Base-by-base conservation (phyloP, 2,329 filamentous ascomycete species). In the Bipolaris gigantea region DNA sequence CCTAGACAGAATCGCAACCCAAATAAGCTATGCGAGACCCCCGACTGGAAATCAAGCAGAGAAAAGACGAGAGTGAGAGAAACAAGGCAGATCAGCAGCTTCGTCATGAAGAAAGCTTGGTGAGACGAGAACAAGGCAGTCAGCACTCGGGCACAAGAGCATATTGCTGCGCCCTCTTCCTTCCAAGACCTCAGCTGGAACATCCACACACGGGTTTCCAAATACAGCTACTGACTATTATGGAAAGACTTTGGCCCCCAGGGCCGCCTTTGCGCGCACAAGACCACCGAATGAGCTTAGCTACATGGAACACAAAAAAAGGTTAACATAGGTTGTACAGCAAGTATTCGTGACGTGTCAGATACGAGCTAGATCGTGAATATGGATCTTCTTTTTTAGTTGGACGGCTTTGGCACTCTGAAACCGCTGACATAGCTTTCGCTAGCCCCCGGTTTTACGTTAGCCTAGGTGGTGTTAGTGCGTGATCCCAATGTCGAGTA, bases 371-470 rank as follows among this genome's bases (percentile, higher is more conserved):
- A 30, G 10, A 11, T 30, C 10, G 10, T 30, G 27, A 11, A 18
- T 23, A 38, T 13, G 13, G 42, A 21, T 3, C 16, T 41, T 16
- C 16, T 15, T 13, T 15, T 13, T 30, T 51, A 55, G 18, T 50
- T 46, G 3, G 51, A 39, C 30, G 53, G 48, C 48, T 69, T 69
- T 32, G 69, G 69, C 50, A 71, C 59, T 55, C 66, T 21, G 35
- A 71, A 73, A 0, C 69, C 69, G 62, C 70, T 62, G 8, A 62
- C 48, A 34, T 70, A 71, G 2, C 65, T 63, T 38, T 66, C 64
- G 2, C 61, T 60, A 35, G 61, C 56, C 35, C 53, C 60, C 39
- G 63, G 61, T 52, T 67, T 70, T 15, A 53, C 33, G 43, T 73
- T 66, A 54, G 61, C 62, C 70, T 72, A 32, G 40, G 5, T 15